Percentiles rank a stretch among this genome's conserved stretches.
phyloP scores from a whole-genome alignment of 2,329 filamentous ascomycete species.

The Hansfordia pulvinata region DNA sequence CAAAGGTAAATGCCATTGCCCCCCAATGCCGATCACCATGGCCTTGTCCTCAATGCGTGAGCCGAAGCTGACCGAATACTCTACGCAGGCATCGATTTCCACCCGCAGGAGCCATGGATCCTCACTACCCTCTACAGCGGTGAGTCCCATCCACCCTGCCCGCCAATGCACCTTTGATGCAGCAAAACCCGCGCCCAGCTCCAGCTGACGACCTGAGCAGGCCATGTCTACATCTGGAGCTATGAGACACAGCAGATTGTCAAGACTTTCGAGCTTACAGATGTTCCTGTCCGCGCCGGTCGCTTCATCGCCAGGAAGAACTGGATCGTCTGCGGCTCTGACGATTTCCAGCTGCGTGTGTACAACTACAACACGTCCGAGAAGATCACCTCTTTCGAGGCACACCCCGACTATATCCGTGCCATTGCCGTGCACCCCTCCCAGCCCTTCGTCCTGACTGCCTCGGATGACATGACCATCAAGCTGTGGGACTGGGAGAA shows the following conservation, averaged over 20 bases:
- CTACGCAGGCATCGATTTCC: conserved; percentile 92
- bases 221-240: conserved; percentile 98
- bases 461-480: conserved; percentile 96
- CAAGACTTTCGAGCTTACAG: conserved; percentile 97
- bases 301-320: conserved; percentile 97
- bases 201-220: conserved; percentile 28
- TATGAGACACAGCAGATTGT: conserved; percentile 94
- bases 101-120: conserved; percentile 92
- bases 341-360: conserved; percentile 78
- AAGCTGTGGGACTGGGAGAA: conserved; percentile 99
- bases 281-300: conserved; percentile 92
- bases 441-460: conserved; percentile 89
- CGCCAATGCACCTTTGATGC: too few species aligned
- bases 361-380: conserved; percentile 99
- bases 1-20: conserved; percentile 49
- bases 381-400: conserved; percentile 94
- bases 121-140: conserved; percentile 93
- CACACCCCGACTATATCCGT: conserved; percentile 95
- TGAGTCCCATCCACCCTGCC: conserved; percentile 27
- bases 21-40: background rate
- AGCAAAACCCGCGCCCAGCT: too few species aligned
- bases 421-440: conserved; percentile 92
- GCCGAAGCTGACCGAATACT: background rate
- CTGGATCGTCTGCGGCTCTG: conserved; percentile 92
- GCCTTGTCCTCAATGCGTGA: background rate